Percentiles rank a stretch among this genome's conserved stretches.
These are phyloP conservation scores for Gnaphalium uliginosum DNA, from an alignment of 129 eudicot species.

Conservation along the genomic window DNA sequence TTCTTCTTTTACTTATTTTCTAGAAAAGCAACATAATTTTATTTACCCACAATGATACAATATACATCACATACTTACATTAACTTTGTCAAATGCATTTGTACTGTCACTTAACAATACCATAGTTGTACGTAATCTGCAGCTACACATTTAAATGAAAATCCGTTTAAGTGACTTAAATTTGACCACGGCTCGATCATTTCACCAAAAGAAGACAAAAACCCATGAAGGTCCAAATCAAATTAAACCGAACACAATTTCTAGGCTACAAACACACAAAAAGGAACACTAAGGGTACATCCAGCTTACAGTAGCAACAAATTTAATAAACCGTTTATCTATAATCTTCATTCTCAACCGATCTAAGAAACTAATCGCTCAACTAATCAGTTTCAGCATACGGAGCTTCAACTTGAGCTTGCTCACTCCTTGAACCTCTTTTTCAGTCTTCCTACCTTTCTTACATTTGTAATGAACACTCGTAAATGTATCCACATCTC, in stretches of 20 bases:
- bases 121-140: too few relatives aligned
- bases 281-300: neutral
- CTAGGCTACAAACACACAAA: conserved; percentile 9
- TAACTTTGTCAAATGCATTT: too few relatives aligned
- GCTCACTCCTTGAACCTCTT: neutral
- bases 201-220: too few relatives aligned
- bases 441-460: conserved; percentile 11
- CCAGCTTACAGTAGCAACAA: neutral
- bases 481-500: too few relatives aligned
- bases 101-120: too few relatives aligned
- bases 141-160: too few relatives aligned
- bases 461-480: neutral
- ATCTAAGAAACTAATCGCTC: conserved; percentile 11
- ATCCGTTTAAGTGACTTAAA: too few relatives aligned
- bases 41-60: neutral
- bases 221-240: too few relatives aligned
- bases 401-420: neutral
- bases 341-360: neutral
- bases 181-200: too few relatives aligned
- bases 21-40: too few relatives aligned
- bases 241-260: conserved; percentile 15
- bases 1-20: too few relatives aligned
- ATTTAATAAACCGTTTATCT: neutral
- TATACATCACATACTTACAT: too few relatives aligned
- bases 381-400: conserved; percentile 17